A percentile compares a stretch with the other conserved stretches of the same genome.
phyloP scores from a whole-genome alignment of 495 filamentous ascomycete species.

The Paragyromitra xinjiangensis region DNA sequence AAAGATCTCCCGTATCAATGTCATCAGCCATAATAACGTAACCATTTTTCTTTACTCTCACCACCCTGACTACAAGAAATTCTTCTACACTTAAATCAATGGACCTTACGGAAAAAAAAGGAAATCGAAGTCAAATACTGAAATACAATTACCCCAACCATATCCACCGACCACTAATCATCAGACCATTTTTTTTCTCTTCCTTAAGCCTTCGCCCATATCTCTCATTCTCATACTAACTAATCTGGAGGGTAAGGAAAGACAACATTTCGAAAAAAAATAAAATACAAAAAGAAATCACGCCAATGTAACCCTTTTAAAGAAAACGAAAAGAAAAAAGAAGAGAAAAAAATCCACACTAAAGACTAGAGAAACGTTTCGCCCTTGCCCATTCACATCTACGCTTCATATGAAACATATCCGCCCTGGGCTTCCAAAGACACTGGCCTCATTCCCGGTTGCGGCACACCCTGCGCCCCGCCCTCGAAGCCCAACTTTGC shows the following conservation, averaged over 20 bases:
- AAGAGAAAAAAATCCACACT: conserved; percentile 8
- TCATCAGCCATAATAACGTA: not conserved
- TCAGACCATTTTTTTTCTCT: not conserved
- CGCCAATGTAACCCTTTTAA: conserved; percentile 52
- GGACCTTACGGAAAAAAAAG: not conserved
- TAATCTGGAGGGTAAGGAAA: conserved; percentile 32
- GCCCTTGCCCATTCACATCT: conserved; percentile 32
- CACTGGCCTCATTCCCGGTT: conserved; percentile 68
- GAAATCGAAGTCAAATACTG: conserved; percentile 26
- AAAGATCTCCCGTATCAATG: too few relatives aligned
- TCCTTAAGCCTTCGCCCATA: conserved; percentile 8
- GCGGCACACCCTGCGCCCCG: conserved; percentile 60
- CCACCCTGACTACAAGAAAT: not conserved
- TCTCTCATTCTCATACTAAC: conserved; percentile 10
- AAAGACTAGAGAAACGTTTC: conserved; percentile 18
- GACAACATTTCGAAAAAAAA: conserved; percentile 37
- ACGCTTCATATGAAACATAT: conserved; percentile 54
- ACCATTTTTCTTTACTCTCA: not conserved
- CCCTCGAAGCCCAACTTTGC: conserved; percentile 66
- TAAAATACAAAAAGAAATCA: conserved; percentile 53
- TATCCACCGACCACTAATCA: not conserved
- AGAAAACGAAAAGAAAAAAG: conserved; percentile 11
- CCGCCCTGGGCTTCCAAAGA: conserved; percentile 67
- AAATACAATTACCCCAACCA: conserved; percentile 23
- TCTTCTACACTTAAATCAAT: not conserved